These are phyloP conservation scores for Apiospora marii DNA, from an alignment of 2,329 filamentous ascomycete genomes.

Conservation along the genomic window DNA sequence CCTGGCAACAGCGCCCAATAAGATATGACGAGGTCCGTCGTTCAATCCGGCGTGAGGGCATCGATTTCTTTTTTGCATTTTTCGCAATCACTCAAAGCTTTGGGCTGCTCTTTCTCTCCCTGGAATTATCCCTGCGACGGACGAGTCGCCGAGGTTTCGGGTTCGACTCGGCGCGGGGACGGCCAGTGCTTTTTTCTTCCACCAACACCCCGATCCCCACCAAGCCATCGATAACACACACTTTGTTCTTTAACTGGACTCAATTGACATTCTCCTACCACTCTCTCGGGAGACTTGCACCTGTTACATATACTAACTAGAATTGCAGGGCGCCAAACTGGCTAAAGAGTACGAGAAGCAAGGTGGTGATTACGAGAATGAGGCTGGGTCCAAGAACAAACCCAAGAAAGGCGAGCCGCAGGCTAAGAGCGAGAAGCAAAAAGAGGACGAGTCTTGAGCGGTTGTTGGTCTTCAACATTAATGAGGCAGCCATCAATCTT, in stretches of 20 bases:
- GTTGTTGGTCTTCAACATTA: not conserved
- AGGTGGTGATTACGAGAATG: constrained; percentile 50
- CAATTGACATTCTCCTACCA: too few species aligned
- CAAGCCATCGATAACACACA: too few species aligned
- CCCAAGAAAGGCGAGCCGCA: constrained; percentile 36
- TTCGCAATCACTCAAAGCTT: too few species aligned
- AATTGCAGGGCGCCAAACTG: constrained; percentile 44
- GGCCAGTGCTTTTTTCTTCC: not conserved
- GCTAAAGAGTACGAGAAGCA: constrained; percentile 53
- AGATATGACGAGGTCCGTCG: constrained; percentile 32
- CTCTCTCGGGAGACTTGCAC: too few species aligned
- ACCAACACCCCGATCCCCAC: too few species aligned
- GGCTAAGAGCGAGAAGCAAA: constrained; percentile 29
- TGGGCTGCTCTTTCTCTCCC: not conserved
- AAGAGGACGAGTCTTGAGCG: not conserved
- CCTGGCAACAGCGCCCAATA: not conserved
- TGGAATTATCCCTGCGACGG: not conserved
- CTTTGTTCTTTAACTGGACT: too few species aligned
- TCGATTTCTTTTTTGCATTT: constrained; percentile 1
- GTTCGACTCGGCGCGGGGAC: not conserved
- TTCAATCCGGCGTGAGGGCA: constrained; percentile 34
- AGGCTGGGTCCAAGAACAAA: constrained; percentile 50
- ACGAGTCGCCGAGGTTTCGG: not conserved
- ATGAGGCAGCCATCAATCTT: too few species aligned
- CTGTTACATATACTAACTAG: not conserved